Conservation (phyloP, 2,329 filamentous ascomycete genomes). For the Ustulina deusta region DNA sequence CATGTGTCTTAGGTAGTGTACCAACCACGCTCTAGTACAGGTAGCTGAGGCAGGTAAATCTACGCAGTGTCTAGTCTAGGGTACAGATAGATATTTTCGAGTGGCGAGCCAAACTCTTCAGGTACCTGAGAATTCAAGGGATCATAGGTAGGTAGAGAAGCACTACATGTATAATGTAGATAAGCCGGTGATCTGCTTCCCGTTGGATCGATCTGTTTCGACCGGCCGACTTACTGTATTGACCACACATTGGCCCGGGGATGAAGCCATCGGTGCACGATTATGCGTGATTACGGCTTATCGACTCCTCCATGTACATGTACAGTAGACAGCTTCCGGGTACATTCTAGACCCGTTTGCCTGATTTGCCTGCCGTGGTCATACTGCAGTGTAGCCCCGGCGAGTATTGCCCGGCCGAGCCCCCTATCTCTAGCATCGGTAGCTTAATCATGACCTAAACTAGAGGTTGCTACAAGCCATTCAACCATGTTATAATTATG, state of each 20-base stretch:
- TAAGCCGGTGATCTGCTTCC: conserved; percentile 27
- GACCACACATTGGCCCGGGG: conserved; percentile 14
- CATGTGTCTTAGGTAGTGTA: neutral
- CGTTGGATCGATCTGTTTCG: conserved; percentile 18
- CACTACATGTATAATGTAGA: no score
- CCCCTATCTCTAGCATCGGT: no score
- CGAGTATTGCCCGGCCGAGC: no score
- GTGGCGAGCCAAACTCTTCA: neutral
- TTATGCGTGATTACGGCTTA: conserved; percentile 37
- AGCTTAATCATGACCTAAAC: no score
- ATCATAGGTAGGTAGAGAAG: conserved; percentile 1
- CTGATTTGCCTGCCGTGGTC: conserved; percentile 15
- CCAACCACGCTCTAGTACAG: neutral
- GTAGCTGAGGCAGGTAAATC: neutral
- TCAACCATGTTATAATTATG: no score
- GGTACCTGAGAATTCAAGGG: neutral
- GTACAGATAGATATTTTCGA: no score
- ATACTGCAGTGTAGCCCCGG: neutral
- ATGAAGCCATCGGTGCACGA: conserved; percentile 35
- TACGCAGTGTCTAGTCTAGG: no score
- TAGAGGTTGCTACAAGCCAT: no score
- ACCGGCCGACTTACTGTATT: conserved; percentile 39
- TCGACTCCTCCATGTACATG: neutral
- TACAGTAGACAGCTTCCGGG: conserved; percentile 1
- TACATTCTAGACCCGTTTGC: conserved; percentile 4